A percentile compares a stretch with the other conserved stretches of the same genome.
Conservation (phyloP, 2,329 filamentous ascomycete species). For the Penicillium decumbens region DNA sequence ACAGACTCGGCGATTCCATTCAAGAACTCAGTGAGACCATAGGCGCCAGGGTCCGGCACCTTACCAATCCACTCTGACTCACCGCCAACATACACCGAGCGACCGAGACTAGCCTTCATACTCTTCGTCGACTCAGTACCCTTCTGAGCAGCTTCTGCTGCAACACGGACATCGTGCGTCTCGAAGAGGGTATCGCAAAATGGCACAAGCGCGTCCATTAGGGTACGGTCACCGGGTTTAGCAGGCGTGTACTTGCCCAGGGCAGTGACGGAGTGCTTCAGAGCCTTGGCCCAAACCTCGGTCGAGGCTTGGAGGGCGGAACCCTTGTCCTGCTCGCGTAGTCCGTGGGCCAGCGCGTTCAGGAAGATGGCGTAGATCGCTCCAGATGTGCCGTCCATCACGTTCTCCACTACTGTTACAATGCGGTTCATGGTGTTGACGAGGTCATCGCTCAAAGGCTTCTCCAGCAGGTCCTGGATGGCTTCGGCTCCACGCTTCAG, state of each 20-base stretch:
- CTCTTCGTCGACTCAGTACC: conserved; percentile 82
- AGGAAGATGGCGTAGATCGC: conserved; percentile 83
- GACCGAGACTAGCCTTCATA: conserved; percentile 84
- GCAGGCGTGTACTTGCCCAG: conserved; percentile 84
- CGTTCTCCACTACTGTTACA: conserved; percentile 60
- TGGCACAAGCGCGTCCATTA: conserved; percentile 83
- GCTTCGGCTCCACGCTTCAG: conserved; percentile 80
- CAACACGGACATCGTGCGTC: conserved; percentile 63
- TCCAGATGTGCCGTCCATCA: conserved; percentile 72
- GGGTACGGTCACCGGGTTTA: conserved; percentile 78
- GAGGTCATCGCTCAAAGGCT: conserved; percentile 52
- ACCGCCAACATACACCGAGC: conserved; percentile 76
- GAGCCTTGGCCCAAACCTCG: conserved; percentile 60
- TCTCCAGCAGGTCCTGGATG: conserved; percentile 44
- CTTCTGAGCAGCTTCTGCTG: conserved; percentile 67
- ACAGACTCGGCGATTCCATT: conserved; percentile 62
- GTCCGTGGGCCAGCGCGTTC: conserved; percentile 71
- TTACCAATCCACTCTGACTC: conserved; percentile 60
- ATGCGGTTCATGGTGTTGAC: conserved; percentile 58
- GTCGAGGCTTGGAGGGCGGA: conserved; percentile 46
- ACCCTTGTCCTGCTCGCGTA: conserved; percentile 51
- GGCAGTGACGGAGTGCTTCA: conserved; percentile 65
- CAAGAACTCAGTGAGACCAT: conserved; percentile 82
- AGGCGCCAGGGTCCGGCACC: conserved; percentile 68
- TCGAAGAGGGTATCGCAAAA: conserved; percentile 70